Conservation (phyloP, 2,329 filamentous ascomycete genomes). For the Cladobotryum mycophilum region DNA sequence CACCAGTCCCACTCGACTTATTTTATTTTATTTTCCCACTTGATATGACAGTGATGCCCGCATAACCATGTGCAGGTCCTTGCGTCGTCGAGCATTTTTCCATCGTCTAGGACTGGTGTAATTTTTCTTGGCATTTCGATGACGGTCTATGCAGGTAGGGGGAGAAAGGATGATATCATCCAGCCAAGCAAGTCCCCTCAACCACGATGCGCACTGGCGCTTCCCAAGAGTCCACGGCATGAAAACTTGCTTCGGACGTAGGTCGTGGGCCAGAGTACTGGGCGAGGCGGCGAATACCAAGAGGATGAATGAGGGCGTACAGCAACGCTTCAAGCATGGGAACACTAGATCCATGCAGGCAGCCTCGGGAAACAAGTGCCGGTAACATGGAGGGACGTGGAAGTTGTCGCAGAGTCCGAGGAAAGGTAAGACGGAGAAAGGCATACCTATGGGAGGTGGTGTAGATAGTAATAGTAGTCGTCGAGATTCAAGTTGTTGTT, state of each 20-base stretch:
- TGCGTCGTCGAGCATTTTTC: too few species aligned
- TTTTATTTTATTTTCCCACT: constrained; percentile 18
- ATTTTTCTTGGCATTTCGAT: constrained; percentile 4
- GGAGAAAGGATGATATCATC: background rate
- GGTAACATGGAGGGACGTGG: constrained; percentile 20
- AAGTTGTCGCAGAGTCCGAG: constrained; percentile 13
- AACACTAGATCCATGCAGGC: constrained; percentile 27
- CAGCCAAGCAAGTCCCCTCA: background rate
- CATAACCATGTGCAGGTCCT: constrained; percentile 24
- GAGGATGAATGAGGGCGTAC: constrained; percentile 3
- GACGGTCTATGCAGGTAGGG: background rate
- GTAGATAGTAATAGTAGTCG: too few species aligned
- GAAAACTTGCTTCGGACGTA: too few species aligned
- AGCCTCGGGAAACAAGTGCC: constrained; percentile 23
- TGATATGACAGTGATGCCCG: constrained; percentile 18
- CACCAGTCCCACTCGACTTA: constrained; percentile 21
- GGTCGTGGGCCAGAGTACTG: background rate
- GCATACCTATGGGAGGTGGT: constrained; percentile 17
- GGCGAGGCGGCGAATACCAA: background rate
- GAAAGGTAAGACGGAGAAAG: constrained; percentile 19
- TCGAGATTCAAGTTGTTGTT: too few species aligned
- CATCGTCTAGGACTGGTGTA: background rate
- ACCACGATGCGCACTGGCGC: background rate
- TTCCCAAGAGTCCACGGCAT: background rate
- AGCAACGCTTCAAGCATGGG: constrained; percentile 14